Percentiles rank a stretch among this genome's conserved stretches.
Conservation (phyloP, 352 stramenopile species). For the Elongisporangium undulatum region DNA sequence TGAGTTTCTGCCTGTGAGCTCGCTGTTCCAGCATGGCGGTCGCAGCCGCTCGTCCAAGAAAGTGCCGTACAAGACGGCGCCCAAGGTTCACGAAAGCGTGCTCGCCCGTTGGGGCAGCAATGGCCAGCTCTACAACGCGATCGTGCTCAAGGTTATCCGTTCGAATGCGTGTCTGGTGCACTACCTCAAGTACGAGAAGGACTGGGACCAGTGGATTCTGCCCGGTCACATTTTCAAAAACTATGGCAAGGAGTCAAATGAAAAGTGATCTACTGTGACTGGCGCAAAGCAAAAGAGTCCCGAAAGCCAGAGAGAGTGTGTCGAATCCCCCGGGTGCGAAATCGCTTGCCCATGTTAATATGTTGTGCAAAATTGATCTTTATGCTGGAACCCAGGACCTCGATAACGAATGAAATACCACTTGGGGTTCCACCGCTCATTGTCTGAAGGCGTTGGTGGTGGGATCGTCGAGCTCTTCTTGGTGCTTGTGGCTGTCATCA, state of each 20-base stretch:
- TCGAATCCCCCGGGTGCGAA: background rate
- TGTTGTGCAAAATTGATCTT: background rate
- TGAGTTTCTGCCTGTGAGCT: slow-evolving; percentile 62
- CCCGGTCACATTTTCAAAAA: slow-evolving; percentile 80
- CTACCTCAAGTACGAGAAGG: slow-evolving; percentile 81
- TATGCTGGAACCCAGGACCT: background rate
- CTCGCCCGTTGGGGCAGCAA: slow-evolving; percentile 71
- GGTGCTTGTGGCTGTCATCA: slow-evolving; percentile 1
- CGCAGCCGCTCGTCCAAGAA: slow-evolving; percentile 24
- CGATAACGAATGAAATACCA: background rate
- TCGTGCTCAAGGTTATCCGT: slow-evolving; percentile 75
- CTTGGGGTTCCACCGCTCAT: background rate
- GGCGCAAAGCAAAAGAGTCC: too few relatives aligned
- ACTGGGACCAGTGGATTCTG: slow-evolving; percentile 83
- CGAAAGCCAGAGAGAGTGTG: background rate
- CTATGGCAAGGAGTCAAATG: slow-evolving; percentile 25
- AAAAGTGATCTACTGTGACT: background rate
- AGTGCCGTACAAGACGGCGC: slow-evolving; percentile 52
- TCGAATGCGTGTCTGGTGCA: slow-evolving; percentile 76
- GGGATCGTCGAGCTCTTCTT: slow-evolving; percentile 1
- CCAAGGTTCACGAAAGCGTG: slow-evolving; percentile 66
- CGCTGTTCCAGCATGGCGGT: slow-evolving; percentile 47
- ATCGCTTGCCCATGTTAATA: background rate
- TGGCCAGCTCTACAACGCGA: slow-evolving; percentile 69
- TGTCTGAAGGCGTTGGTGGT: slow-evolving; percentile 4